Evolutionary conservation across 352 stramenopile species (phyloP).

Genomic region (Globisporangium acanthophoron): DNA sequence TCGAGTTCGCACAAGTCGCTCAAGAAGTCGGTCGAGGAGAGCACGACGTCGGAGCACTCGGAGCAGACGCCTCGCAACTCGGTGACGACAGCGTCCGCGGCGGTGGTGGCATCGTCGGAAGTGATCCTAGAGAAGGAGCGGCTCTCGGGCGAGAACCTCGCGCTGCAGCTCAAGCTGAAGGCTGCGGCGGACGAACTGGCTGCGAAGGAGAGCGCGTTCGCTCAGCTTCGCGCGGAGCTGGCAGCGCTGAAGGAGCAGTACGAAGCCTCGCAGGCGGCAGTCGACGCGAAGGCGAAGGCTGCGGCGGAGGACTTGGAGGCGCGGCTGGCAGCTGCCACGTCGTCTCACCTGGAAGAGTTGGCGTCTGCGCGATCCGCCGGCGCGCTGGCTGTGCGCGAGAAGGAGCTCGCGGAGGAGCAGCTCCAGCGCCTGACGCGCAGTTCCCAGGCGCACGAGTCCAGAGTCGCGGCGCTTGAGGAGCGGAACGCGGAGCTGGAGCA

Average conservation of each 20-base stretch:
- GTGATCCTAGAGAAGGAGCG: constrained; percentile 39
- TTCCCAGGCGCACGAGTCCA: neutral
- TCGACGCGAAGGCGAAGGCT: constrained; percentile 18
- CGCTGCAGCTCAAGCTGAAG: constrained; percentile 29
- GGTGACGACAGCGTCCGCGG: constrained; percentile 3
- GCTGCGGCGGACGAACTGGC: constrained; percentile 14
- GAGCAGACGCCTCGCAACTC: constrained; percentile 5
- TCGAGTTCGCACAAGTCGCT: constrained; percentile 6
- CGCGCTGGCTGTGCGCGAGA: neutral
- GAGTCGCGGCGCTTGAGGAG: constrained; percentile 13
- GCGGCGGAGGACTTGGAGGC: constrained; percentile 21
- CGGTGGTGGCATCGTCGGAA: constrained; percentile 15
- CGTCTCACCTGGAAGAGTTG: constrained; percentile 12
- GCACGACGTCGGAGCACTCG: constrained; percentile 9
- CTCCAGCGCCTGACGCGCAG: neutral
- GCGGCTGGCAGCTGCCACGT: constrained; percentile 15
- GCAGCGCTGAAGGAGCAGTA: constrained; percentile 28
- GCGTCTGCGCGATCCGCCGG: neutral
- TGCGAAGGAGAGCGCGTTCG: constrained; percentile 34
- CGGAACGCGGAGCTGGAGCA: constrained; percentile 34
- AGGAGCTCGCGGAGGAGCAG: constrained; percentile 4
- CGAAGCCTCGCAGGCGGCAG: constrained; percentile 24
- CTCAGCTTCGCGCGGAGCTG: constrained; percentile 4
- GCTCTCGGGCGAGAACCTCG: constrained; percentile 31
- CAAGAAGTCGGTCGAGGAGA: constrained; percentile 10